Evolutionary conservation across 2,329 filamentous ascomycete genomes (phyloP).

Genomic region (Paecilomyces sp.): DNA sequence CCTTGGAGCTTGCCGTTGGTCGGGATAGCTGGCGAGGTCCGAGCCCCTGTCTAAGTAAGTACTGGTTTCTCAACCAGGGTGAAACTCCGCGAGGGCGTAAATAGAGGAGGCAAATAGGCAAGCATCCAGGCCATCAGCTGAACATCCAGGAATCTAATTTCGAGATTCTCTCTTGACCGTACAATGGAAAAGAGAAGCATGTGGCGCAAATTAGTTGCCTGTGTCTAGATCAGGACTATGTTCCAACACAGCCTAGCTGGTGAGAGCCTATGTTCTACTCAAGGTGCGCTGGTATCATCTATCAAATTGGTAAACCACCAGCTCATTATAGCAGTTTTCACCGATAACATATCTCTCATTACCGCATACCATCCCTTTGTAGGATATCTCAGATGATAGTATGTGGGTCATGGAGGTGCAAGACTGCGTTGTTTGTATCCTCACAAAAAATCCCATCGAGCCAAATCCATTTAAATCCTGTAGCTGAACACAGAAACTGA

Average conservation of each 20-base stretch:
- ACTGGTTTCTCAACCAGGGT: background rate
- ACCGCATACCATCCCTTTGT: conserved; percentile 49
- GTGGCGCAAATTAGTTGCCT: background rate
- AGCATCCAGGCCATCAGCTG: background rate
- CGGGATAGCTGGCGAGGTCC: background rate
- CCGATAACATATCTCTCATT: conserved; percentile 58
- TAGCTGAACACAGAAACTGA: conserved; percentile 31
- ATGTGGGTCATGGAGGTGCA: conserved; percentile 15
- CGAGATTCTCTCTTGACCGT: too few species aligned
- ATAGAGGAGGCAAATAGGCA: background rate
- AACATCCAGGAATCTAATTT: background rate
- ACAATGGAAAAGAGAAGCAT: background rate
- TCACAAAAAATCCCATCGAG: conserved; percentile 18
- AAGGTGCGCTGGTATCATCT: conserved; percentile 9
- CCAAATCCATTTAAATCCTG: conserved; percentile 19
- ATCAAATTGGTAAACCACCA: conserved; percentile 50
- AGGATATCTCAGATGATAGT: conserved; percentile 44
- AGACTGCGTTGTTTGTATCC: conserved; percentile 19
- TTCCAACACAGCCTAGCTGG: background rate
- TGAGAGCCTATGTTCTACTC: background rate
- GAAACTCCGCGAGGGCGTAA: background rate
- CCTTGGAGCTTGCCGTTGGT: background rate
- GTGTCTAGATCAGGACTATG: background rate
- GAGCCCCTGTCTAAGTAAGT: background rate
- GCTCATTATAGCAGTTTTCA: conserved; percentile 44